Base-by-base conservation (phyloP, 768 basidiomycete species). In the Tricholoma matsutake region DNA sequence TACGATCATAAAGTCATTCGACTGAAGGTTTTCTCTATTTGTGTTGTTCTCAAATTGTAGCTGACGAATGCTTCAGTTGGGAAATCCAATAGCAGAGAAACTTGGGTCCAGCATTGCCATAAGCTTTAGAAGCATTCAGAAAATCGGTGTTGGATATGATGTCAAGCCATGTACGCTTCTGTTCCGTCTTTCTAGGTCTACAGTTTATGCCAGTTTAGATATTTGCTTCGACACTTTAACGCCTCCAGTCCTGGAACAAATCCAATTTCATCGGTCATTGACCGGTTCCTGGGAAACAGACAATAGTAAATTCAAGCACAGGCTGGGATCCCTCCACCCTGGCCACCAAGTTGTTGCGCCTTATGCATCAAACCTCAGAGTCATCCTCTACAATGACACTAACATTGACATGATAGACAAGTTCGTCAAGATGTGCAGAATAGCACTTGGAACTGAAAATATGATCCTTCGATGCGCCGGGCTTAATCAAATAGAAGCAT, bases 1-100 rank as follows among this genome's bases (percentile, higher is more conserved):
- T 91, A 90, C 64, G 85, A 86, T 29, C 82, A 89, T 65, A 90
- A 87, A 72, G 67, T 83, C 14, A 79, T 93, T 35, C 82, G 83
- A 13, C 78, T 91, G 14, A 78, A 77, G 72, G 90, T 88, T n/a
- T 29, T 8, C 29, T 32, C 31, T 18, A 32, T 32, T 61, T 64
- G 78, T 68, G 5, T 16, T 54, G 52, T 45, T 47, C 54, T 14
- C 51, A 51, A 29, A 6, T 29, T 31, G 9, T 60, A 25, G 56
- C 32, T 63, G 28, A 64, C 47, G 29, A 35, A n/a, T 13, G 29
- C 13, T 60, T n/a, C 67, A 90, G 88, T 79, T 88, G 18, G 88
- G 87, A 35, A 82, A 86, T 61, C 75, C 77, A 32, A 73, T 79
- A 54, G 79, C 73, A 20, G 86, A 89, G 55, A 64, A 75, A n/a